These are phyloP conservation scores for Tothia fuscella DNA, from an alignment of 2,329 filamentous ascomycete genomes.

Conservation along the genomic window DNA sequence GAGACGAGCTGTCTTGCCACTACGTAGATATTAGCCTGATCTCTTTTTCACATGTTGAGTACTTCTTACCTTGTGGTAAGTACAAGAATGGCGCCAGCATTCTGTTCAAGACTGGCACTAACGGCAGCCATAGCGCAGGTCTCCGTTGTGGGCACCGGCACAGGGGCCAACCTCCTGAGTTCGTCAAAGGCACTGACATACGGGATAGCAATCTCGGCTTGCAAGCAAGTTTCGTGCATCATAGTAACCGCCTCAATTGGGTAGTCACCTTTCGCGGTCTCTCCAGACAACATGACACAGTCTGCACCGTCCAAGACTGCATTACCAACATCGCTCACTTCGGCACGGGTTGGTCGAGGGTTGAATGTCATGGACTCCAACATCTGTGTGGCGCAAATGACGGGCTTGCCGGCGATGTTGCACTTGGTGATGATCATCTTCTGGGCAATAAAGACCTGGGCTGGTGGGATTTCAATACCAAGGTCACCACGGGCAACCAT, in stretches of 20 bases:
- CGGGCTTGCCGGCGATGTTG: slow-evolving; percentile 97
- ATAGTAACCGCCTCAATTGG: slow-evolving; percentile 83
- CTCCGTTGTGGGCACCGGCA: slow-evolving; percentile 80
- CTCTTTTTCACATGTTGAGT: background rate
- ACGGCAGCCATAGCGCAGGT: slow-evolving; percentile 96
- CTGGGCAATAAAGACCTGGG: slow-evolving; percentile 97
- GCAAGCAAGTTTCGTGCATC: slow-evolving; percentile 97
- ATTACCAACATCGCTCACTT: slow-evolving; percentile 97
- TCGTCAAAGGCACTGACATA: slow-evolving; percentile 97
- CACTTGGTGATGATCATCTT: slow-evolving; percentile 99
- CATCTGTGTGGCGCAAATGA: slow-evolving; percentile 99
- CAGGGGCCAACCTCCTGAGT: slow-evolving; percentile 68
- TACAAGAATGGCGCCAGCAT: slow-evolving; percentile 90
- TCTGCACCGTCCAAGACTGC: slow-evolving; percentile 95
- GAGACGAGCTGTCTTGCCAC: slow-evolving; percentile 85
- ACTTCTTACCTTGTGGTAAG: slow-evolving; percentile 66
- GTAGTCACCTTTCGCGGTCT: slow-evolving; percentile 97
- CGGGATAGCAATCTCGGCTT: slow-evolving; percentile 93
- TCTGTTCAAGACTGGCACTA: slow-evolving; percentile 87
- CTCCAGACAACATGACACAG: slow-evolving; percentile 98
- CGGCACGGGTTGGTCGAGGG: slow-evolving; percentile 90
- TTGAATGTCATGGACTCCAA: slow-evolving; percentile 99
- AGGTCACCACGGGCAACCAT: slow-evolving; percentile 99
- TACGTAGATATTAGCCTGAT: slow-evolving; percentile 22
- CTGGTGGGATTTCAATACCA: slow-evolving; percentile 96